A percentile compares a stretch with the other conserved stretches of the same genome.
These are phyloP conservation scores for Geotrichum siamense DNA, from an alignment of 1,139 yeast genomes.

Conservation along the genomic window DNA sequence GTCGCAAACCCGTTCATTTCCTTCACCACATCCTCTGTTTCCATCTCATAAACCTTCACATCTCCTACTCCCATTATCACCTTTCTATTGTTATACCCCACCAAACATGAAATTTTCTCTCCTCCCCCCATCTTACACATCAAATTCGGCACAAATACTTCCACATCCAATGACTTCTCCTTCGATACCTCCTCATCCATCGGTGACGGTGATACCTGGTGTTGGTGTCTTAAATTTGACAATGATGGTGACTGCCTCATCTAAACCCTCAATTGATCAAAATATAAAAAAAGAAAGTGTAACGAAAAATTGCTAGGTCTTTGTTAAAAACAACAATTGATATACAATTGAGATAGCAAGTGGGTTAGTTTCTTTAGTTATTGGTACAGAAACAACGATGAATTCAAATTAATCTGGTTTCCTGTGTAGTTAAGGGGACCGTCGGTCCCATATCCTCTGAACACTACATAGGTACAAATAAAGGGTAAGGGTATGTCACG, in stretches of 20 bases:
- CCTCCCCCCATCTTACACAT: neutral
- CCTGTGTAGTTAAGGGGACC: too few species aligned
- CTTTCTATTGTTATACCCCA: conserved; percentile 26
- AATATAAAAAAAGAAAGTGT: too few species aligned
- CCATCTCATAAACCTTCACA: conserved; percentile 23
- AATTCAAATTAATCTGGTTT: too few species aligned
- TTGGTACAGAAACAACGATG: too few species aligned
- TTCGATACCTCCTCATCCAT: neutral
- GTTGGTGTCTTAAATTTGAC: conserved; percentile 2
- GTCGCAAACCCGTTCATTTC: conserved; percentile 19
- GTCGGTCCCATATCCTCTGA: too few species aligned
- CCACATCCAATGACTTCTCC: conserved; percentile 2
- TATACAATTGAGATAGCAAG: too few species aligned
- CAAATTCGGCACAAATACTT: conserved; percentile 8
- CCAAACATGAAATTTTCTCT: conserved; percentile 3
- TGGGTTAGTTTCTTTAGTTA: too few species aligned
- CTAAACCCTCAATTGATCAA: too few species aligned
- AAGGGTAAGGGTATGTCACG: too few species aligned
- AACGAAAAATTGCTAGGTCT: too few species aligned
- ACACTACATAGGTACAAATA: too few species aligned
- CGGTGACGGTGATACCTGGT: neutral
- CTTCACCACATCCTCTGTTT: conserved; percentile 12
- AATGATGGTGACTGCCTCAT: conserved; percentile 2
- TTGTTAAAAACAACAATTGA: too few species aligned
- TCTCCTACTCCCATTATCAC: conserved; percentile 29